Percentiles rank a stretch among this genome's conserved stretches.
phyloP scores from a whole-genome alignment of 2,329 filamentous ascomycete genomes.

The Fusarium sp. region DNA sequence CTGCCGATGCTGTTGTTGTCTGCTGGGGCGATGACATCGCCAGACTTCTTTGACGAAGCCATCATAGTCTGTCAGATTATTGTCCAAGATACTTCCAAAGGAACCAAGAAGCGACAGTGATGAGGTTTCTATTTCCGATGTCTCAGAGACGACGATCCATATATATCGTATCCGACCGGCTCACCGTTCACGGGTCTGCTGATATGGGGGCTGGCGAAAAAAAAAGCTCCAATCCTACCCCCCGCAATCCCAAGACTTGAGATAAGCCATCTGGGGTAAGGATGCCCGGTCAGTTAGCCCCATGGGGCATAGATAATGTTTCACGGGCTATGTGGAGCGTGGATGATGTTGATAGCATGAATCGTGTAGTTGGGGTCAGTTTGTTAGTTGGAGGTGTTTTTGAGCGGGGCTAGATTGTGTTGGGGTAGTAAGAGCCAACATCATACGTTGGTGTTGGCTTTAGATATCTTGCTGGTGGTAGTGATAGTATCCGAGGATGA shows the following conservation, averaged over 20 bases:
- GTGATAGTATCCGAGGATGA: not conserved
- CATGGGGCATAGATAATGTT: slow-evolving; percentile 1
- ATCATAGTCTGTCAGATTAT: not conserved
- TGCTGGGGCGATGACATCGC: slow-evolving; percentile 16
- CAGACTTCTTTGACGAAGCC: slow-evolving; percentile 9
- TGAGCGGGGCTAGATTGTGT: not conserved
- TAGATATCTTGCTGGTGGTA: not conserved
- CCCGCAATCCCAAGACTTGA: slow-evolving; percentile 6
- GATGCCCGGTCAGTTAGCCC: not conserved
- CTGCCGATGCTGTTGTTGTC: slow-evolving; percentile 22
- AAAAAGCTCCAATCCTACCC: not conserved
- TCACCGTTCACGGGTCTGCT: not conserved
- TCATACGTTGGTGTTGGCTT: not conserved
- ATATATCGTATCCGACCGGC: not conserved
- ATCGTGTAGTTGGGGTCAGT: not conserved
- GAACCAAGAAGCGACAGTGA: not conserved
- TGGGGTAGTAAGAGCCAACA: not conserved
- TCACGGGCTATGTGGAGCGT: not conserved
- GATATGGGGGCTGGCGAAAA: not conserved
- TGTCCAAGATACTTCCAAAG: not conserved
- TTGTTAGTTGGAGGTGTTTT: not conserved
- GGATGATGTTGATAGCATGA: not conserved
- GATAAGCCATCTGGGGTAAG: slow-evolving; percentile 25
- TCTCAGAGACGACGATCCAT: not conserved
- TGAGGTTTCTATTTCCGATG: not conserved